These are phyloP conservation scores for Trichosporon faecale DNA, from an alignment of 1,284 basidiomycete species.

Conservation along the genomic window DNA sequence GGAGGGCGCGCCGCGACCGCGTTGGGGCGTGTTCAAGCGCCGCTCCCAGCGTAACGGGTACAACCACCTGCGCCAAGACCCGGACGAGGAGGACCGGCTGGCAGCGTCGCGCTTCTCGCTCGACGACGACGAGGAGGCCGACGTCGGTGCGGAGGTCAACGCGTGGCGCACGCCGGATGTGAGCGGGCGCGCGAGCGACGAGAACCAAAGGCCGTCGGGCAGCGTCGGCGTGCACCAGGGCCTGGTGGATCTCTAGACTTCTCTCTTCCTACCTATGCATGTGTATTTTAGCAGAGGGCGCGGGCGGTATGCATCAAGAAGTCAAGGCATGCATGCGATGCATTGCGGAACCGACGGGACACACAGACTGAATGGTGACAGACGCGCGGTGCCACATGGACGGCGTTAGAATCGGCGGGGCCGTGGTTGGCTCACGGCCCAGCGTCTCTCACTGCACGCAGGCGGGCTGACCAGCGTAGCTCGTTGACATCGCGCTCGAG, in stretches of 20 bases:
- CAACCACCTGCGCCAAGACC: constrained; percentile 40
- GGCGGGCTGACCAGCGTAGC: constrained; percentile 3
- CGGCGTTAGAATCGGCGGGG: constrained; percentile 3
- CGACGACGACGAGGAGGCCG: constrained; percentile 46
- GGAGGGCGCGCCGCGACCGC: constrained; percentile 18
- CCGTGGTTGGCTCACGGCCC: not conserved
- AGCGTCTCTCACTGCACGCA: not conserved
- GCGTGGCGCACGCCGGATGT: constrained; percentile 35
- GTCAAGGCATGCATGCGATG: not conserved
- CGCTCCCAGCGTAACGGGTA: constrained; percentile 38
- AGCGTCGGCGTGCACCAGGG: constrained; percentile 38
- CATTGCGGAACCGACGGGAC: not conserved
- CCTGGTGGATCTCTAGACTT: constrained; percentile 37
- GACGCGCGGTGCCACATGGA: not conserved
- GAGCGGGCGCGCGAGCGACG: not conserved
- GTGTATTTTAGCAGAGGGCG: not conserved
- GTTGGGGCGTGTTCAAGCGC: constrained; percentile 39
- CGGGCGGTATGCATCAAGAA: not conserved
- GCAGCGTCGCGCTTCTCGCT: constrained; percentile 46
- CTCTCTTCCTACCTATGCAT: not conserved
- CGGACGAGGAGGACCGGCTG: constrained; percentile 60
- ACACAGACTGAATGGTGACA: not conserved
- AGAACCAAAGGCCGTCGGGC: constrained; percentile 17
- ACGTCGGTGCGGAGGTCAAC: constrained; percentile 35
- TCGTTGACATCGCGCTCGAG: constrained; percentile 11